phyloP scores from a whole-genome alignment of 176 grass and related monocot genomes.

The Phoenix dactylifera region DNA sequence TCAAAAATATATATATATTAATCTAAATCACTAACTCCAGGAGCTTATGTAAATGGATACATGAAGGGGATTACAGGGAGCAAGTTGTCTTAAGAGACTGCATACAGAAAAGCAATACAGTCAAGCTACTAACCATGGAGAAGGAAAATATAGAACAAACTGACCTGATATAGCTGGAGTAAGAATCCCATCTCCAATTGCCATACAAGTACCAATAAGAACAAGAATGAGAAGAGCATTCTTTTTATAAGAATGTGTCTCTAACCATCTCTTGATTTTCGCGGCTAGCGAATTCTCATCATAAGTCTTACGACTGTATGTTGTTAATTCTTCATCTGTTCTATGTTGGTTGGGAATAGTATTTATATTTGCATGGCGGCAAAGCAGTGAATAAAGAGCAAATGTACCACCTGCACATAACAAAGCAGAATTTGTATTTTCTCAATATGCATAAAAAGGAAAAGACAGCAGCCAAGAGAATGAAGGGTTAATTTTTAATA shows the following conservation, averaged over 20 bases:
- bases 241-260: slow-evolving; percentile 67
- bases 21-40: no score
- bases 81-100: no score
- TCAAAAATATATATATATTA: no score
- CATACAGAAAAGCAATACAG: no score
- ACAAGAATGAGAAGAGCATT: slow-evolving; percentile 90
- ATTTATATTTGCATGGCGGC: slow-evolving; percentile 91
- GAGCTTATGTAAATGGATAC: no score
- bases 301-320: slow-evolving; percentile 80
- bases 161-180: slow-evolving; percentile 97
- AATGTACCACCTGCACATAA: slow-evolving; percentile 78
- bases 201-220: slow-evolving; percentile 94
- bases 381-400: slow-evolving; percentile 93
- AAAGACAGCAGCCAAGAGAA: background rate
- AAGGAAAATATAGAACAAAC: slow-evolving; percentile 4
- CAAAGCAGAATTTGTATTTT: background rate
- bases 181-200: slow-evolving; percentile 98
- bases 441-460: background rate
- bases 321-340: slow-evolving; percentile 86
- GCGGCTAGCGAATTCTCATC: slow-evolving; percentile 78
- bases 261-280: slow-evolving; percentile 89
- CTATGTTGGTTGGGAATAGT: slow-evolving; percentile 97
- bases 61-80: no score
- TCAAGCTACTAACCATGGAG: background rate
- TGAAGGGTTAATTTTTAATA: no score